Evolutionary conservation across 1,284 basidiomycete genomes (phyloP).

Genomic region (Kalmanozyma brasiliensis): DNA sequence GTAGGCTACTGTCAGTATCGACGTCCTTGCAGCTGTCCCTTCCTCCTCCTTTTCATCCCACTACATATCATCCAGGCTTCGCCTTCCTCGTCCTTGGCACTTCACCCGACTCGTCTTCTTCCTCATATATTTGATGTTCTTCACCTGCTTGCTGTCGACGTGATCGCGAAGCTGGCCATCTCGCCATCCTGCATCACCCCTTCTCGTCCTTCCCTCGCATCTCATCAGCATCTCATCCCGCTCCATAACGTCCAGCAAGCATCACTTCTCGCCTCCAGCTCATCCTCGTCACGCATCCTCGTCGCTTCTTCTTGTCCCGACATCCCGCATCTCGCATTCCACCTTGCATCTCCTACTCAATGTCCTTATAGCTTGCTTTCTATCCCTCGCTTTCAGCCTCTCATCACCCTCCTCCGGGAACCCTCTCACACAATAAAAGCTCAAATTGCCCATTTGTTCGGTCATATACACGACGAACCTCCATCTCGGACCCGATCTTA

Average conservation of each 20-base stretch:
- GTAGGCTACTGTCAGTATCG: no score
- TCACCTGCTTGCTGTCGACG: not conserved
- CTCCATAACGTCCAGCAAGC: slow-evolving; percentile 14
- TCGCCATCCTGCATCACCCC: slow-evolving; percentile 1
- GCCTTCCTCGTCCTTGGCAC: no score
- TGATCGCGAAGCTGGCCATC: slow-evolving; percentile 4
- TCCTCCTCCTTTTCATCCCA: no score
- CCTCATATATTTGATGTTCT: no score
- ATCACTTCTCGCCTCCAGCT: slow-evolving; percentile 6
- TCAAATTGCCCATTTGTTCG: not conserved
- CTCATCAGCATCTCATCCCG: slow-evolving; percentile 10
- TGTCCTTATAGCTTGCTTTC: slow-evolving; percentile 1
- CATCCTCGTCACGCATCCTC: not conserved
- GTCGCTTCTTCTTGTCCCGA: not conserved
- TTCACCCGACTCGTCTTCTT: no score
- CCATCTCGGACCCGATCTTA: not conserved
- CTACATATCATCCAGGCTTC: no score
- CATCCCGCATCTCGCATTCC: slow-evolving; percentile 11
- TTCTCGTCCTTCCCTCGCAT: slow-evolving; percentile 1
- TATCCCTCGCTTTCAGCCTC: not conserved
- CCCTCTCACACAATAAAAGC: no score
- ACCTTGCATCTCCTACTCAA: slow-evolving; percentile 1
- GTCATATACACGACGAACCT: not conserved
- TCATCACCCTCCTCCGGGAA: no score
- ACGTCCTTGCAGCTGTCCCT: no score